A percentile compares a stretch with the other conserved stretches of the same genome.
phyloP scores from a whole-genome alignment of 805 yeast genomes.

The Cyberlindnera veronae region DNA sequence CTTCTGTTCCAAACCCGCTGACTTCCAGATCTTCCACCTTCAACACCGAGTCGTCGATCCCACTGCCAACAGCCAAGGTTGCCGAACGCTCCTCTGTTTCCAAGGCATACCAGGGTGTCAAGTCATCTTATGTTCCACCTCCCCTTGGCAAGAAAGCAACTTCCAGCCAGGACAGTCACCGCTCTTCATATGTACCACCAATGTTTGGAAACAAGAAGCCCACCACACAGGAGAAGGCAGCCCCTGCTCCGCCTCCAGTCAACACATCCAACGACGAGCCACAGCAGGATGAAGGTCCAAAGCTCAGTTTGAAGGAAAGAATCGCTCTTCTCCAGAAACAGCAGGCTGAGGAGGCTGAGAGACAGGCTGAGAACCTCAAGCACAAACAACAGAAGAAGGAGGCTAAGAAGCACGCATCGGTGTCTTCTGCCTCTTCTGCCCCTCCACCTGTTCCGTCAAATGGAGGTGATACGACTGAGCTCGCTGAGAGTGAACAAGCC shows the following conservation, averaged over 20 bases:
- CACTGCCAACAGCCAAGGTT: conserved; percentile 16
- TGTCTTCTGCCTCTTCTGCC: not conserved
- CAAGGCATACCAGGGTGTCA: conserved; percentile 24
- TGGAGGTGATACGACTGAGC: conserved; percentile 2
- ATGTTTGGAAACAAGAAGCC: conserved; percentile 18
- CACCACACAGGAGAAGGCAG: conserved; percentile 4
- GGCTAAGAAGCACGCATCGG: conserved; percentile 26
- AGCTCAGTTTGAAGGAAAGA: conserved; percentile 80
- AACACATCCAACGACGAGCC: conserved; percentile 25
- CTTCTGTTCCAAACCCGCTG: conserved; percentile 6
- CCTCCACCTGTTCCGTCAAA: conserved; percentile 1
- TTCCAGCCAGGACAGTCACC: conserved; percentile 16
- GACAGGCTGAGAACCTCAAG: conserved; percentile 56
- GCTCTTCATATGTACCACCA: conserved; percentile 29
- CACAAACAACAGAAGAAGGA: conserved; percentile 50
- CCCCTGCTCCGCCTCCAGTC: conserved; percentile 32
- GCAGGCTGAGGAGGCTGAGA: conserved; percentile 75
- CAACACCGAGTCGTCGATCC: conserved; percentile 8
- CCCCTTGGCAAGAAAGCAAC: conserved; percentile 17
- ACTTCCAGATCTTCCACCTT: conserved; percentile 8
- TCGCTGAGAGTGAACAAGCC: not conserved
- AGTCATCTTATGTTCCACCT: conserved; percentile 29
- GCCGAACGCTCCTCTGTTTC: conserved; percentile 12
- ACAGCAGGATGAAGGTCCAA: conserved; percentile 60
- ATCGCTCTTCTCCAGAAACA: conserved; percentile 79